Conservation (phyloP, 495 filamentous ascomycete genomes). For the Venustampulla echinocandica region DNA sequence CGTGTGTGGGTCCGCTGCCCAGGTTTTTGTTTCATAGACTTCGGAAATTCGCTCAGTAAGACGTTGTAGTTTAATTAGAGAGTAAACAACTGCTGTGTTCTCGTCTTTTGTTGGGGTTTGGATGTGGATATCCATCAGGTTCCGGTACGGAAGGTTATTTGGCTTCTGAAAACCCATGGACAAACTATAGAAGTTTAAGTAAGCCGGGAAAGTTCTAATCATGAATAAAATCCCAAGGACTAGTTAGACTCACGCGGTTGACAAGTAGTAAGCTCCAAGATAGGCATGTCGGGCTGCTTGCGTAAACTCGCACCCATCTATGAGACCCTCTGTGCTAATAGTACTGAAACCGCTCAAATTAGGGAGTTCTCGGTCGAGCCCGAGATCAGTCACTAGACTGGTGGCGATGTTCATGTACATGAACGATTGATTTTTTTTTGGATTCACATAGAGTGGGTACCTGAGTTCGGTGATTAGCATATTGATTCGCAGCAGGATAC, state of each 20-base stretch:
- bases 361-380: conserved; percentile 21
- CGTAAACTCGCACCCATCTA: conserved; percentile 16
- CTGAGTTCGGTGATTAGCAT: conserved; percentile 12
- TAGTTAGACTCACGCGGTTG: conserved; percentile 21
- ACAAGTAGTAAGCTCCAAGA: conserved; percentile 31
- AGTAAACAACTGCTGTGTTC: conserved; percentile 19
- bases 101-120: conserved; percentile 11
- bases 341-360: conserved; percentile 13
- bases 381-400: conserved; percentile 16
- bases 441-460: conserved; percentile 25
- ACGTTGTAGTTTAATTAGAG: conserved; percentile 25
- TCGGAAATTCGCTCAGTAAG: conserved; percentile 21
- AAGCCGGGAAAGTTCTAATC: background rate
- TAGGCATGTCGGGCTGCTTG: conserved; percentile 27
- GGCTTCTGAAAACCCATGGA: conserved; percentile 27
- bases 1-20: background rate
- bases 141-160: conserved; percentile 25
- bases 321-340: conserved; percentile 12
- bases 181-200: conserved; percentile 15
- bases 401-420: conserved; percentile 25
- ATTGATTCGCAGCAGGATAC: background rate
- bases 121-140: conserved; percentile 26
- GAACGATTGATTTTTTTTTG: conserved; percentile 23
- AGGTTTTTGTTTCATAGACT: background rate
- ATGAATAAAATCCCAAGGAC: background rate